Percentiles rank a stretch among this genome's conserved stretches.
Evolutionary conservation across 2,329 filamentous ascomycete genomes (phyloP).

Genomic region (Pseudogymnoascus sp.): DNA sequence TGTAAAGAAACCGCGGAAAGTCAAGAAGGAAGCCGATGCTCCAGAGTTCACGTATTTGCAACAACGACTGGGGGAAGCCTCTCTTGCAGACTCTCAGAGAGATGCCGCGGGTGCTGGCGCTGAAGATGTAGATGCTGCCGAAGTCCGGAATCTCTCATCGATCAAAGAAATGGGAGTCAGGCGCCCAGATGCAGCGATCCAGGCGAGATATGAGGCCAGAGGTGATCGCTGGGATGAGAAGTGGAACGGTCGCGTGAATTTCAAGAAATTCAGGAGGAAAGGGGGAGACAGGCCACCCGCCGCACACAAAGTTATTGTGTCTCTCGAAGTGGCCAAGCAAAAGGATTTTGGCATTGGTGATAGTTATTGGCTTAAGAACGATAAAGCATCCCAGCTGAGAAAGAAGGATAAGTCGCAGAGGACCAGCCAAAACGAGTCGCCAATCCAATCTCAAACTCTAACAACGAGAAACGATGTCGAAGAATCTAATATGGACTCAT

Average conservation of each 20-base stretch:
- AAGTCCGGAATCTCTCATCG: conserved; percentile 66
- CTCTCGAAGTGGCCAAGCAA: conserved; percentile 53
- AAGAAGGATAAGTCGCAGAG: neutral
- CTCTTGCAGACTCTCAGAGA: conserved; percentile 47
- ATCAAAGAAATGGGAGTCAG: conserved; percentile 70
- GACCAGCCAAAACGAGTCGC: neutral
- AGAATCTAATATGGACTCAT: neutral
- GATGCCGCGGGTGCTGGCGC: conserved; percentile 44
- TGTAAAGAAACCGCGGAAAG: conserved; percentile 23
- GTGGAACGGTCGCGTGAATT: conserved; percentile 95
- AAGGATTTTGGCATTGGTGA: conserved; percentile 53
- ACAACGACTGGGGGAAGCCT: conserved; percentile 57
- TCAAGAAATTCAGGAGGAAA: conserved; percentile 73
- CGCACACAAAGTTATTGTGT: conserved; percentile 44
- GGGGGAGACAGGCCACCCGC: conserved; percentile 32
- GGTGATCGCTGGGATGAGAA: conserved; percentile 70
- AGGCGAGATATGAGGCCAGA: conserved; percentile 23
- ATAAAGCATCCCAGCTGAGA: neutral
- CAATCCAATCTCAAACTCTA: neutral
- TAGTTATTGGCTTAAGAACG: conserved; percentile 44
- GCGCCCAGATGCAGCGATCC: conserved; percentile 25
- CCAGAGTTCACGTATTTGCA: conserved; percentile 56
- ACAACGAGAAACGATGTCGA: neutral
- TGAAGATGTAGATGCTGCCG: conserved; percentile 65
- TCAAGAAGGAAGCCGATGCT: conserved; percentile 60